These are phyloP conservation scores for Globisporangium echinulatum DNA, from an alignment of 352 stramenopile species.

Conservation along the genomic window DNA sequence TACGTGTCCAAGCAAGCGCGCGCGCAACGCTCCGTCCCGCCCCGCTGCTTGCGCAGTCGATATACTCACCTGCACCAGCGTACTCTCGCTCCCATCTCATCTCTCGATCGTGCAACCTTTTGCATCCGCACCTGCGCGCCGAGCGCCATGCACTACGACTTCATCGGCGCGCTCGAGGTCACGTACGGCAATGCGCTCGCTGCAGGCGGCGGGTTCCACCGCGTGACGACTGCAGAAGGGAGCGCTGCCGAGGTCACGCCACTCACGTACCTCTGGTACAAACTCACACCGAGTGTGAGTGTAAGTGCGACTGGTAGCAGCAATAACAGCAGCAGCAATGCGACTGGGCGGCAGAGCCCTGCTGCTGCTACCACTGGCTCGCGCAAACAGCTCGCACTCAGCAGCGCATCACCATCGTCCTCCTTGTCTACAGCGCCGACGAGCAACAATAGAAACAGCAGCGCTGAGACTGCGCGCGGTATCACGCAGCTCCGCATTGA, in stretches of 20 bases:
- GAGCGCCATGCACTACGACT: constrained; percentile 58
- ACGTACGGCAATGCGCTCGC: constrained; percentile 85
- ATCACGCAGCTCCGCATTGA: constrained; percentile 57
- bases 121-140: no score
- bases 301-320: neutral
- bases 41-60: no score
- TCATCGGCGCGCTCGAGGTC: constrained; percentile 66
- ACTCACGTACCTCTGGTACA: constrained; percentile 85
- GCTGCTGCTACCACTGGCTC: neutral
- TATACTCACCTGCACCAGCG: no score
- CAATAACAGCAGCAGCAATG: constrained; percentile 1
- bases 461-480: constrained; percentile 8
- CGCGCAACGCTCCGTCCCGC: no score
- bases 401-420: neutral
- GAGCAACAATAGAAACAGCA: constrained; percentile 1
- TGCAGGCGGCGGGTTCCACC: constrained; percentile 70
- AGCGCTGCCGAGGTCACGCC: constrained; percentile 72
- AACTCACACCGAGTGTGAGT: constrained; percentile 17
- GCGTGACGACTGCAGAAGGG: constrained; percentile 71
- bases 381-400: constrained; percentile 7
- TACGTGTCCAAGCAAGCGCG: no score
- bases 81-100: no score
- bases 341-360: constrained; percentile 2
- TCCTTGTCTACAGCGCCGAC: neutral
- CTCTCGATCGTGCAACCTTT: no score